Evolutionary conservation across 1,284 basidiomycete genomes (phyloP), one percentile per base, ranked within the genome.

Genomic region (Malassezia caprae): DNA sequence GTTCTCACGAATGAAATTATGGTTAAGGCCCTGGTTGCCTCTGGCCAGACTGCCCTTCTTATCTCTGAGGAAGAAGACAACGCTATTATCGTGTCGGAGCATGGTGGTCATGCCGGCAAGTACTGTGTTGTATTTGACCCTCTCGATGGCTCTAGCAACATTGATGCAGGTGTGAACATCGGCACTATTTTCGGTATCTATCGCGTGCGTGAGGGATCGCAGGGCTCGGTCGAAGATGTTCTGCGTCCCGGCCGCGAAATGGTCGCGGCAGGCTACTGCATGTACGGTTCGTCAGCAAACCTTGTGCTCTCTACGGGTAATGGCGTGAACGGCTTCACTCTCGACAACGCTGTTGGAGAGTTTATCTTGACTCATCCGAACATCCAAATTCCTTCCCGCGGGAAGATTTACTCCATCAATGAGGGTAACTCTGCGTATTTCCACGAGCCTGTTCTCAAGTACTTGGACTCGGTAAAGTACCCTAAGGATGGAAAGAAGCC

Each of bases 371-470:
- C 94, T 32, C 94, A 99, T 79, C 91, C 91, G 23, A 84, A 96
- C 75, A 98, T 99, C 77, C 82, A 83, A 76, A 87, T 99, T 64
- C 94, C 94, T 6, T 68, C 82, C 23, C 85, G 94, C 54, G 94
- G 94, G 65, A 98, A 98, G 80, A 98, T 98, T 75, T 98, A 99
- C 80, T 96, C 91, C 17, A 93, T 96, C 82, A 99, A 98, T 78
- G 94, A 99, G 78, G 93, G 93, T 62, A 98, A 98, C 79, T 83
- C 88, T 51, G 80, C 86, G 80, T 91, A 90, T 79, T 98, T 94
- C 81, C 81, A 94, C 78, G 79, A 83, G 48, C 69, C 65, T 31
- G 67, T 72, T 17, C 53, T 66, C 64, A 83, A 85, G 58, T 98
- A 96, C 79, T 82, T 99, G 61, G 85, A 94, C 63, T 88, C 85